Evolutionary conservation across 73 alveolate genomes (phyloP), one percentile per base, ranked within the genome.

Genomic region (Stentor roeselii): DNA sequence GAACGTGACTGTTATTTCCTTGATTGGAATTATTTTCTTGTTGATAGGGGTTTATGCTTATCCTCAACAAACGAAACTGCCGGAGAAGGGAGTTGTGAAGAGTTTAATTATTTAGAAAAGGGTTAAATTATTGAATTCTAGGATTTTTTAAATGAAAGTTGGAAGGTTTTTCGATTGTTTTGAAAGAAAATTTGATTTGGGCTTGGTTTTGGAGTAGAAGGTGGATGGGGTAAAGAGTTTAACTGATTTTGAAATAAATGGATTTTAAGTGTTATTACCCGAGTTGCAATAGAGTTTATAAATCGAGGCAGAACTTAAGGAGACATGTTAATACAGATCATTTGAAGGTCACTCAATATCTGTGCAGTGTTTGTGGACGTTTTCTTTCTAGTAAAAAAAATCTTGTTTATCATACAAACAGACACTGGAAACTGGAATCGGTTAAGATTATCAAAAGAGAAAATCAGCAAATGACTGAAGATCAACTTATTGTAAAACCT

Each of bases 251-350:
- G 27, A 58, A 21, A 31, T n/a, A 58, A 58, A 58, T 21, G 1
- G 35, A 58, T 1, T 67, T 1, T 40, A n/a, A 67, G 37, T 67
- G 80, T 40, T 30, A 67, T 21, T 67, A 67, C 80, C 80, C 37
- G 27, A 67, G 37, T 40, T 67, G 80, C 42, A 34, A 21, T 32
- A 67, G 34, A 67, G 37, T 40, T 32, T 67, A 67, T 67, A 67
- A 34, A 27, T 27, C 50, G 21, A 67, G 34, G 34, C 34, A 67
- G 42, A 67, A 67, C 34, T 67, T 67, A 32, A n/a, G 80, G 21
- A n/a, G 80, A 67, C 80, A 67, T 67, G 34, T 67, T 34, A 34
- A 67, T 21, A 21, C 80, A 67, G 34, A 21, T 67, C 80, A 67
- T 34, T 30, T n/a, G 14, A 67, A 67, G 34, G 37, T 67, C 37